Evolutionary conservation across 345 rosid genomes (phyloP).

Genomic region (Hirschfeldia incana): DNA sequence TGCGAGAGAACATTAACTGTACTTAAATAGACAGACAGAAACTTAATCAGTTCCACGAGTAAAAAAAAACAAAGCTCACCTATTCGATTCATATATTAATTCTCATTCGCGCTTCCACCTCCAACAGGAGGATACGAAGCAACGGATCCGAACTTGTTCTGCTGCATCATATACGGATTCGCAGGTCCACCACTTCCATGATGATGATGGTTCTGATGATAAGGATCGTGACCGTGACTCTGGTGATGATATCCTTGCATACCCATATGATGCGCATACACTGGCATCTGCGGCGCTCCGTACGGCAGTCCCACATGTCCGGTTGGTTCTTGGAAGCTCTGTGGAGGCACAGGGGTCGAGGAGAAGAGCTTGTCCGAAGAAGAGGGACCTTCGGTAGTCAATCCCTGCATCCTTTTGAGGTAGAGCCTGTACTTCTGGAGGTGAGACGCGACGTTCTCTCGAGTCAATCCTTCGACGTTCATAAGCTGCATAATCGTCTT

Average conservation of each 20-base stretch:
- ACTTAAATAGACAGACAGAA: slow-evolving; percentile 23
- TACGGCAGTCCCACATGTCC: slow-evolving; percentile 45
- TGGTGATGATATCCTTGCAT: slow-evolving; percentile 55
- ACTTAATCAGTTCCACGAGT: slow-evolving; percentile 28
- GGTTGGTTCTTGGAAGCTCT: slow-evolving; percentile 50
- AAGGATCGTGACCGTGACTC: slow-evolving; percentile 28
- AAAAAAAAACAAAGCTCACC: slow-evolving; percentile 30
- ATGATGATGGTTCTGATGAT: slow-evolving; percentile 20
- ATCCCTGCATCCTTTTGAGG: slow-evolving; percentile 86
- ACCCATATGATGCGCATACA: slow-evolving; percentile 64
- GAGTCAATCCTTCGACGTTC: slow-evolving; percentile 94
- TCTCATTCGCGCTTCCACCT: slow-evolving; percentile 58
- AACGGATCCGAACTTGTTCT: slow-evolving; percentile 58
- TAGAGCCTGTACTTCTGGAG: slow-evolving; percentile 90
- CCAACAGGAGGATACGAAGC: slow-evolving; percentile 56
- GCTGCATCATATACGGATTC: slow-evolving; percentile 63
- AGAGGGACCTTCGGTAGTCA: slow-evolving; percentile 58
- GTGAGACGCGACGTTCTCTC: slow-evolving; percentile 96
- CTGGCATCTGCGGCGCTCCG: slow-evolving; percentile 66
- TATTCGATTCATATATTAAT: slow-evolving; percentile 21
- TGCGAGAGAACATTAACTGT: slow-evolving; percentile 26
- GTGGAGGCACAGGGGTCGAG: slow-evolving; percentile 73
- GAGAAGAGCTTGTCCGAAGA: slow-evolving; percentile 79
- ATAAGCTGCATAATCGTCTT: slow-evolving; percentile 98
- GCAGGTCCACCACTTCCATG: slow-evolving; percentile 44